Conservation (phyloP, 2,329 filamentous ascomycete species). For the Metarhizium guizhouense region DNA sequence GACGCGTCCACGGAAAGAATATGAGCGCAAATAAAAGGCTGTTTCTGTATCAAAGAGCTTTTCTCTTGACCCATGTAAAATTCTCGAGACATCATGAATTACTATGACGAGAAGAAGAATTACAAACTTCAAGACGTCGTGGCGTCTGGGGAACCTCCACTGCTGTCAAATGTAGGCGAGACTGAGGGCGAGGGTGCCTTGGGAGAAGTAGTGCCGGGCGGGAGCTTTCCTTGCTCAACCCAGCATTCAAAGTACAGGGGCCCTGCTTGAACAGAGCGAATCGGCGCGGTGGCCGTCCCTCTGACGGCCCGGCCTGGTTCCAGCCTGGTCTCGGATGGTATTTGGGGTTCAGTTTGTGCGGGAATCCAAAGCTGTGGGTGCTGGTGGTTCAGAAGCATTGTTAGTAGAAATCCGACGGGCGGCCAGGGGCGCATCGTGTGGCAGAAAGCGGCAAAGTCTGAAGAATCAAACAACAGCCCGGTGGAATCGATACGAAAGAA, state of each 20-base stretch:
- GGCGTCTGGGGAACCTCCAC: background rate
- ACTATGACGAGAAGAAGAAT: background rate
- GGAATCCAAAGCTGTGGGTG: conserved; percentile 55
- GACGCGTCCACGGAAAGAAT: background rate
- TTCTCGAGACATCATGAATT: background rate
- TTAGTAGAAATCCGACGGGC: conserved; percentile 1
- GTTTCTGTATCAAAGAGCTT: background rate
- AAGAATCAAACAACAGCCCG: background rate
- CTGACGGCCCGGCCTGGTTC: conserved; percentile 21
- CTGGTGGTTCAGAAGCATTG: conserved; percentile 18
- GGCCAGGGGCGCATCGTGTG: background rate
- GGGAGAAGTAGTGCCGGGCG: background rate
- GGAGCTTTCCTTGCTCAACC: conserved; percentile 36
- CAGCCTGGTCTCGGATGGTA: conserved; percentile 19
- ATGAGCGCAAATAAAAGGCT: background rate
- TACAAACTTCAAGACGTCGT: background rate
- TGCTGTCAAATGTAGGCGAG: background rate
- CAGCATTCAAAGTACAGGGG: conserved; percentile 58
- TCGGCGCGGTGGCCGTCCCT: conserved; percentile 34
- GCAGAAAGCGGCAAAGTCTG: background rate
- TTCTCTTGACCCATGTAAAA: background rate
- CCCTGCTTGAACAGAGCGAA: conserved; percentile 47
- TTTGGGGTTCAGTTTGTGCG: conserved; percentile 38
- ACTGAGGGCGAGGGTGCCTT: background rate
- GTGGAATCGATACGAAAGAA: background rate